Conservation (phyloP, 2,329 filamentous ascomycete species). For the Colletotrichum agaves region DNA sequence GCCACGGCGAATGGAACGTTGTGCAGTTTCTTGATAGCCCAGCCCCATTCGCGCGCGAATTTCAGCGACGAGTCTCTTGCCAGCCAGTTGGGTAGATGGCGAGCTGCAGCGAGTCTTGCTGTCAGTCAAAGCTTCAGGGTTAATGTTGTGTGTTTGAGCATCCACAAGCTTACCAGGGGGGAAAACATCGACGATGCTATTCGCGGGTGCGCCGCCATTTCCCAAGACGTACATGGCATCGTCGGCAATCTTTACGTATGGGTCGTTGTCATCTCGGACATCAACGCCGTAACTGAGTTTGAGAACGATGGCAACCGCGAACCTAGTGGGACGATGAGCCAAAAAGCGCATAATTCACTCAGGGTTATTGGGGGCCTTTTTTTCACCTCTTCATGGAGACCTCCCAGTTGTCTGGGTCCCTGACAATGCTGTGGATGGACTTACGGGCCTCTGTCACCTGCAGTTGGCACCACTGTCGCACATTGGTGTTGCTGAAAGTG, state of each 20-base stretch:
- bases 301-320: slow-evolving; percentile 47
- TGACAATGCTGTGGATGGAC: slow-evolving; percentile 42
- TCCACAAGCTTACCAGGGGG: slow-evolving; percentile 47
- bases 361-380: background rate
- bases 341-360: background rate
- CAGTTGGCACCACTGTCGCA: slow-evolving; percentile 47
- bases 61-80: slow-evolving; percentile 46
- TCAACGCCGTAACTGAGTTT: slow-evolving; percentile 47
- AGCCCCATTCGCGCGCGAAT: slow-evolving; percentile 48
- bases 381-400: slow-evolving; percentile 33
- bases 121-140: slow-evolving; percentile 31
- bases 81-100: slow-evolving; percentile 53
- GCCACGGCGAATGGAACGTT: slow-evolving; percentile 46
- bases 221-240: slow-evolving; percentile 43
- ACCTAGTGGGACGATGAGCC: slow-evolving; percentile 34
- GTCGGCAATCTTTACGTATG: slow-evolving; percentile 42
- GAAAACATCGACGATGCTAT: slow-evolving; percentile 59
- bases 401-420: slow-evolving; percentile 39
- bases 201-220: slow-evolving; percentile 46
- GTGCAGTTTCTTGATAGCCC: slow-evolving; percentile 48
- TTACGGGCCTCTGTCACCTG: slow-evolving; percentile 46
- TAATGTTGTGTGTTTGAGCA: background rate
- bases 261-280: slow-evolving; percentile 44
- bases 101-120: slow-evolving; percentile 46
- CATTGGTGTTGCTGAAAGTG: slow-evolving; percentile 52